Base-by-base conservation (phyloP, 306 rosid species). In the Dalbergia cultrata region DNA sequence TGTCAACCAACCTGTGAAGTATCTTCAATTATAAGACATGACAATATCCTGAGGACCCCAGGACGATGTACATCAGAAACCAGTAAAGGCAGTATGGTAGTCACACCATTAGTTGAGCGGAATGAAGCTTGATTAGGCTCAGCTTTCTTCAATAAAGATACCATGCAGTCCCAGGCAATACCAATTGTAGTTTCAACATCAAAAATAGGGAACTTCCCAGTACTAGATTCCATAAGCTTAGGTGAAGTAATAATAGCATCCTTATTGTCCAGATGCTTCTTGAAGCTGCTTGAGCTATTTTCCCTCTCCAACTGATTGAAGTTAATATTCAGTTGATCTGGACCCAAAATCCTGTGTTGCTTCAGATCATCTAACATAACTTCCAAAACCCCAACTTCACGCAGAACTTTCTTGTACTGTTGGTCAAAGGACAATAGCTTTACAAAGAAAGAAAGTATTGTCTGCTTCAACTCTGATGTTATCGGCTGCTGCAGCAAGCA, bases 341-440 rank as follows among this genome's bases (percentile, higher is more conserved):
- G 83, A 76, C 91, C 86, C 87, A 87, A 85, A 71, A 90, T 86
- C 89, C 81, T 92, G 75, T 93, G 94, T 78, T 89, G 98, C 89
- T 90, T 96, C 86, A 96, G 67, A 84, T 93, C 98, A 88, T 96
- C 99, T 73, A 96, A 76, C 87, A 96, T 87, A 84, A 96, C 99
- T 75, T 92, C 99, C 91, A 93, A 87, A 63, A 96, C 89, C 69
- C 99, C 99, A 90, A 96, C 99, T 96, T 96, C 99, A 69, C 99
- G 97, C 85, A 96, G 85, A 70, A 93, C 95, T 88, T 93, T 96
- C 87, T 93, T 92, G 93, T 88, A 96, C 83, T 96, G 98, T 81
- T 90, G 99, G 81, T 96, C 99, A 86, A 96, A 96, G 64, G 99
- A 96, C 81, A 96, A 86, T 75, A 96, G 97, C 83, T 96, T 96